These are phyloP conservation scores for Microbotryum scabiosae DNA, from an alignment of 1,284 basidiomycete genomes.

Conservation along the genomic window DNA sequence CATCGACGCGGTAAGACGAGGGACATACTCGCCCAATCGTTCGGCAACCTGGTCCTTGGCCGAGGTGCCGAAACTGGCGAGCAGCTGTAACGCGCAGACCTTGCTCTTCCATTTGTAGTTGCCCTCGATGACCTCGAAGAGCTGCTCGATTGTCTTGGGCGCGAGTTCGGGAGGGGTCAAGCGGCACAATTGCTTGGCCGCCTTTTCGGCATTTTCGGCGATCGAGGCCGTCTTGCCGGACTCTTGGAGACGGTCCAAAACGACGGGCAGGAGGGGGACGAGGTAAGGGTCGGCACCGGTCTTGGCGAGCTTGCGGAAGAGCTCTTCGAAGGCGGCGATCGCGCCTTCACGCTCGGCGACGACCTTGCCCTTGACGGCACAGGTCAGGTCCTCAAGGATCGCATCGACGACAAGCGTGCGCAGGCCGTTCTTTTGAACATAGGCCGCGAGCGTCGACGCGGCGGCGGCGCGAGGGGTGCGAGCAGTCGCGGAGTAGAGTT, in stretches of 20 bases:
- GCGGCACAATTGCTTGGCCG: slow-evolving; percentile 78
- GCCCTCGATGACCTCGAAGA: slow-evolving; percentile 66
- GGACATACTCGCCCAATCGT: slow-evolving; percentile 73
- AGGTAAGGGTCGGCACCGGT: slow-evolving; percentile 73
- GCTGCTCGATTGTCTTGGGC: slow-evolving; percentile 56
- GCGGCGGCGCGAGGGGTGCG: slow-evolving; percentile 32
- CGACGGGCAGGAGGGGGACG: slow-evolving; percentile 62
- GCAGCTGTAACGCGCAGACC: slow-evolving; percentile 74
- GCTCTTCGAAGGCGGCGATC: slow-evolving; percentile 48
- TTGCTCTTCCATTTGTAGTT: slow-evolving; percentile 89
- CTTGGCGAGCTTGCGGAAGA: slow-evolving; percentile 53
- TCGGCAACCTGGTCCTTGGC: slow-evolving; percentile 75
- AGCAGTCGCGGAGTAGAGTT: slow-evolving; percentile 31
- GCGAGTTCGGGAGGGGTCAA: slow-evolving; percentile 77
- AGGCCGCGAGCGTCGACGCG: slow-evolving; percentile 39
- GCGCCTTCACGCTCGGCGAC: slow-evolving; percentile 74
- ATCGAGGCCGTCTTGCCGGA: slow-evolving; percentile 67
- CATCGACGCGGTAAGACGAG: slow-evolving; percentile 83
- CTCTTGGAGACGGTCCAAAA: slow-evolving; percentile 85
- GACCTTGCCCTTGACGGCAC: slow-evolving; percentile 81
- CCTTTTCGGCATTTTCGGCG: slow-evolving; percentile 65
- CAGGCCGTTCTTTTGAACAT: slow-evolving; percentile 39
- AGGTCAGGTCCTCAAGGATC: slow-evolving; percentile 40
- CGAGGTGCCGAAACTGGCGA: slow-evolving; percentile 34
- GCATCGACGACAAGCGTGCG: slow-evolving; percentile 37